A percentile compares a stretch with the other conserved stretches of the same genome.
Evolutionary conservation across 345 rosid species (phyloP).

Genomic region (Ricinus communis): DNA sequence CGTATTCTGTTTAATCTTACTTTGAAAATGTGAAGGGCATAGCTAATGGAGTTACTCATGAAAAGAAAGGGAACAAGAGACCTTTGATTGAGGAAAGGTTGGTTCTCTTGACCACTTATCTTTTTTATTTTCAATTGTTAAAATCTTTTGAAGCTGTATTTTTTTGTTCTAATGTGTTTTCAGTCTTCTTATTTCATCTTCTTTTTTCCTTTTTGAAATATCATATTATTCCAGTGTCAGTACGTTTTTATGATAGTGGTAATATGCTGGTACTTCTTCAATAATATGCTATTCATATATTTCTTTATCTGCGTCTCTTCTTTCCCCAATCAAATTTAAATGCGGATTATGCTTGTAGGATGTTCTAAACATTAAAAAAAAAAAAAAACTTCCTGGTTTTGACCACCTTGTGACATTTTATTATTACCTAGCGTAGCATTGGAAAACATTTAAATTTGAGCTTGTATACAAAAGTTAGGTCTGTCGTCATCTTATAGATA

Average conservation of each 20-base stretch:
- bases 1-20: conserved; percentile 14
- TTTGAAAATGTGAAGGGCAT: conserved; percentile 53
- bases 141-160: neutral
- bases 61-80: conserved; percentile 87
- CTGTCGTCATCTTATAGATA: neutral
- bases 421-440: neutral
- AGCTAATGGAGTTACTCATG: conserved; percentile 78
- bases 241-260: too few species aligned
- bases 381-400: too few species aligned
- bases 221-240: neutral
- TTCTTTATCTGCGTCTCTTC: too few species aligned
- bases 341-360: too few species aligned
- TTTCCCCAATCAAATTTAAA: too few species aligned
- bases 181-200: too few species aligned
- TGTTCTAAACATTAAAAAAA: too few species aligned
- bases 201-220: neutral
- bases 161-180: too few species aligned
- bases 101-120: conserved; percentile 10
- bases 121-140: neutral
- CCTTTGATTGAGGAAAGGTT: conserved; percentile 71
- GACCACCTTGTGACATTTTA: neutral
- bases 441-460: neutral
- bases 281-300: too few species aligned
- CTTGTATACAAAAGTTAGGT: neutral
- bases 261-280: too few species aligned